phyloP scores from a whole-genome alignment of 108 stramenopile genomes.

The Discostella pseudostelligera region DNA sequence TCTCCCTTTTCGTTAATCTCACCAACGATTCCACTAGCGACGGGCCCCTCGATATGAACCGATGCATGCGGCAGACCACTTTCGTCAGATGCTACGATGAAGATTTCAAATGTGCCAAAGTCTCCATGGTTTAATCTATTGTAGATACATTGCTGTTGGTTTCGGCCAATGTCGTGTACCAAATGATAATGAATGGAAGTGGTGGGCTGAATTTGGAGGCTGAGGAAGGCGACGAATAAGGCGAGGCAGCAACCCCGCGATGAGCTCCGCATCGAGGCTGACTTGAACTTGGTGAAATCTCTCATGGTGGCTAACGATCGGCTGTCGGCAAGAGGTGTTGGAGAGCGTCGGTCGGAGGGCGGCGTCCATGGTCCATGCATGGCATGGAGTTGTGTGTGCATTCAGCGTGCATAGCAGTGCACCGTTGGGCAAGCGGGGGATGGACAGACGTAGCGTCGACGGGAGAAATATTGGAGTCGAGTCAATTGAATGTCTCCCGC shows the following conservation, averaged over 20 bases:
- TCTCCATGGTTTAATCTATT: constrained; percentile 11
- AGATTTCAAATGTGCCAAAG: constrained; percentile 26
- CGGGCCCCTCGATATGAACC: constrained; percentile 22
- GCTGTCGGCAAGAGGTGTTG: no score
- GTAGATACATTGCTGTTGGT: constrained; percentile 18
- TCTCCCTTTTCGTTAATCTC: constrained; percentile 1
- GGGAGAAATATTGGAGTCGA: no score
- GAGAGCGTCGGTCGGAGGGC: no score
- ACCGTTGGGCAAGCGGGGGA: no score
- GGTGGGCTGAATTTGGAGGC: constrained; percentile 5
- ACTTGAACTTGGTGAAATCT: no score
- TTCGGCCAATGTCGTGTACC: not conserved
- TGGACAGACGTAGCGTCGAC: no score
- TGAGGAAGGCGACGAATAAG: constrained; percentile 9
- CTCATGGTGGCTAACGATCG: no score
- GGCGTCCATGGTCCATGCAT: no score
- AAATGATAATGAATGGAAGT: constrained; percentile 4
- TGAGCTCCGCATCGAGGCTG: not conserved
- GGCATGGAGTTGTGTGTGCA: no score
- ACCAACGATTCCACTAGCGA: not conserved
- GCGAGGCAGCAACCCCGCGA: not conserved
- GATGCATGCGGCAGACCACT: constrained; percentile 1
- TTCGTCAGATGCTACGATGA: constrained; percentile 10
- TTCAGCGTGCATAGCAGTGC: no score
- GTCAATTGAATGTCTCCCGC: no score